phyloP scores from a whole-genome alignment of 352 stramenopile genomes.

The Nothophytophthora sp. region DNA sequence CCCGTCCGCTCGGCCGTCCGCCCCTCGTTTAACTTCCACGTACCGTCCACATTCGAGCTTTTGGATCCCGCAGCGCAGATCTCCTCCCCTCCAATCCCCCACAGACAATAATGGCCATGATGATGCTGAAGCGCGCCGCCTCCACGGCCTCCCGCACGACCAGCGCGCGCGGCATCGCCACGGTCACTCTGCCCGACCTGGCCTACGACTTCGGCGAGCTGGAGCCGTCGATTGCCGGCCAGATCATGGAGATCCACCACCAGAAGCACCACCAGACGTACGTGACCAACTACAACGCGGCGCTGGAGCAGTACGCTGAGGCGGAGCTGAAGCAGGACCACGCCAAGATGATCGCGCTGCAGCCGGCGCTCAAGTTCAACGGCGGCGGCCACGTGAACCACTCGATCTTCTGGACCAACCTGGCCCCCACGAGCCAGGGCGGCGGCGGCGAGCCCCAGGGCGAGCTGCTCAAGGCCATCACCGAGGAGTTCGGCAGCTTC shows the following conservation, averaged over 20 bases:
- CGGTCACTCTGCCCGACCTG: constrained; percentile 83
- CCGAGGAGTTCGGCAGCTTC: constrained; percentile 92
- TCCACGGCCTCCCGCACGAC: constrained; percentile 8
- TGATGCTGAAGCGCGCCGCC: constrained; percentile 26
- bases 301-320: constrained; percentile 93
- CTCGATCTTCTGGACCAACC: constrained; percentile 99
- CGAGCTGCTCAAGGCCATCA: constrained; percentile 89
- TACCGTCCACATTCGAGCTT: constrained; percentile 21
- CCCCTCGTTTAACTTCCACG: constrained; percentile 19
- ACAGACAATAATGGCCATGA: neutral
- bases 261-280: constrained; percentile 97
- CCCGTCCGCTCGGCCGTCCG: constrained; percentile 4
- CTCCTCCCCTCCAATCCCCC: neutral
- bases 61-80: constrained; percentile 18
- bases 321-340: constrained; percentile 89
- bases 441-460: constrained; percentile 83
- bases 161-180: constrained; percentile 52
- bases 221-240: constrained; percentile 85
- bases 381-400: constrained; percentile 98
- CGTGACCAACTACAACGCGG: constrained; percentile 95
- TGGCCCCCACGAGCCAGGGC: constrained; percentile 75
- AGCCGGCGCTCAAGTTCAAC: constrained; percentile 97
- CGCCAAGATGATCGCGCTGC: constrained; percentile 90
- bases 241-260: constrained; percentile 96
- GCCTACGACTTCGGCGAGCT: constrained; percentile 87